Evolutionary conservation across 169 alveolate genomes (phyloP).

Genomic region (Prorocentrum cordatum): DNA sequence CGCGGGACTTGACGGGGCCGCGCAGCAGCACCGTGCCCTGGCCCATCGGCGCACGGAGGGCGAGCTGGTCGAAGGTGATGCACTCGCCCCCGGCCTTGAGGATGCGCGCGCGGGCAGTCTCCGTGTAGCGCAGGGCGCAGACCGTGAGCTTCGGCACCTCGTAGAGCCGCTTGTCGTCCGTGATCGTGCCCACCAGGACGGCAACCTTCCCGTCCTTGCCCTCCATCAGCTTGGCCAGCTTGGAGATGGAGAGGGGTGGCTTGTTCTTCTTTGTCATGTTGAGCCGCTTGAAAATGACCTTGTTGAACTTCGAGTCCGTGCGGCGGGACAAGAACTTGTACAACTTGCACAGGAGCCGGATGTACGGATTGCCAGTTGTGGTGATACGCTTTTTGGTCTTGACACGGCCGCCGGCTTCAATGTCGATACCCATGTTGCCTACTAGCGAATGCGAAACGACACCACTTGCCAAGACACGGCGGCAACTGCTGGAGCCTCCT

Average conservation of each 20-base stretch:
- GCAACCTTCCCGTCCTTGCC: constrained; percentile 84
- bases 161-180: constrained; percentile 86
- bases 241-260: constrained; percentile 91
- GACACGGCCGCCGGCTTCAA: constrained; percentile 73
- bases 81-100: constrained; percentile 95
- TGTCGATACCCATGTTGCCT: constrained; percentile 73
- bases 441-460: too few relatives aligned
- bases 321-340: constrained; percentile 91
- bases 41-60: constrained; percentile 84
- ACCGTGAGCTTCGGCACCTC: constrained; percentile 82
- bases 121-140: constrained; percentile 94
- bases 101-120: constrained; percentile 94
- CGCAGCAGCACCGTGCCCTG: constrained; percentile 89
- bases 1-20: constrained; percentile 92
- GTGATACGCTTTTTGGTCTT: constrained; percentile 70
- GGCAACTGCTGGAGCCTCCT: too few relatives aligned
- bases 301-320: constrained; percentile 88
- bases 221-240: constrained; percentile 84
- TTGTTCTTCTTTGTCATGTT: constrained; percentile 87
- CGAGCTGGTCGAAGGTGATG: constrained; percentile 94
- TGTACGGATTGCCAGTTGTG: constrained; percentile 72
- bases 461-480: too few relatives aligned
- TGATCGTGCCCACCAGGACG: constrained; percentile 94
- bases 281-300: constrained; percentile 87
- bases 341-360: constrained; percentile 73